Evolutionary conservation across 805 yeast species (phyloP), one percentile per base, ranked within the genome.

Genomic region (Zygosaccharomyces gambellarensis): DNA sequence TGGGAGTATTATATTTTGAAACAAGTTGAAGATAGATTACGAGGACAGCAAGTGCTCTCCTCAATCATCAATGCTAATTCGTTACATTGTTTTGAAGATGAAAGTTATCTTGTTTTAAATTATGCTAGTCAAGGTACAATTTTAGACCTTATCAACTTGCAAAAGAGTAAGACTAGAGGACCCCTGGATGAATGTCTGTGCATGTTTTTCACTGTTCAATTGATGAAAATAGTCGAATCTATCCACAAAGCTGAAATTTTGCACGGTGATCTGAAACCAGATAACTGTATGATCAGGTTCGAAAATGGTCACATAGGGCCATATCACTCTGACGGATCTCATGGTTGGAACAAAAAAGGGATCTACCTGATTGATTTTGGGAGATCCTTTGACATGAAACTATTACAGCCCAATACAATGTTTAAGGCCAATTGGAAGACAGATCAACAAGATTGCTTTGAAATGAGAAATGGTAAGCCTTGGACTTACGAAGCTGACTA

Each of bases 401-500:
- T 85, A 36, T 80, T 83, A 48, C 76, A 76, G 1, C 48, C 61
- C 0, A 73, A 73, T 27, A 78, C 77, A 0, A 70, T 73, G 49
- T 90, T 88, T 63, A 66, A 71, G 36, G 76, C 85, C 17, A 73
- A 77, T 55, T 82, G 86, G 82, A 72, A 74, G 28, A 69, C 81
- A 0, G 86, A 82, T 53, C 74, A 78, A 48, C 86, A 80, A 54
- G 95, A 86, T 56, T 87, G 95, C 61, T 79, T 80, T 4, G 88
- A 84, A 57, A 80, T 87, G 81, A 70, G 80, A 47, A 65, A 75
- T 3, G 71, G 76, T 3, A 60, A 71, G 45, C 77, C 85, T 0
- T 90, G 96, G 95, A 77, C 79, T 2, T 87, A 76, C 59, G 89
- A 90, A 61, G 82, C 84, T 3, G 97, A 90, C 67, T 88, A 88